phyloP scores from a whole-genome alignment of 176 grass and related monocot species.

The Rhynchospora pubera region DNA sequence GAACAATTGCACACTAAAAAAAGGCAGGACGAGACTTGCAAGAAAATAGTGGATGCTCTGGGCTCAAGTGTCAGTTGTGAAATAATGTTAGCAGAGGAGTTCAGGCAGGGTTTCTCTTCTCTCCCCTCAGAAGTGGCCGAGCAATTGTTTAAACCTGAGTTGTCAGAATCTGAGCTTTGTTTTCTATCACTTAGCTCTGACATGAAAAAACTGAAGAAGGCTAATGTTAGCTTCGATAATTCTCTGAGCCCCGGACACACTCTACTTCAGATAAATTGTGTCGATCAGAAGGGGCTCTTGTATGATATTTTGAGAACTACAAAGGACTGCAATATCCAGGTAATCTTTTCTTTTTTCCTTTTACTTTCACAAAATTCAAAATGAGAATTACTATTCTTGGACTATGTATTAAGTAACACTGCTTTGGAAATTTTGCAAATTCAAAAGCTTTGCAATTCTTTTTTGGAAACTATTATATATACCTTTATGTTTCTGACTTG shows the following conservation, averaged over 20 bases:
- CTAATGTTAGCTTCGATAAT: conserved; percentile 60
- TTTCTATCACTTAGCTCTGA: conserved; percentile 40
- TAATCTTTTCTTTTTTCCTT: neutral
- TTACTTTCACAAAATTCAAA: too few relatives aligned
- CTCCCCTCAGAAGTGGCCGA: conserved; percentile 47
- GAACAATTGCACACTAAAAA: conserved; percentile 70
- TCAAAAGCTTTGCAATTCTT: neutral
- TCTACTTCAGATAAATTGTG: conserved; percentile 77
- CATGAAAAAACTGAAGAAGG: conserved; percentile 60
- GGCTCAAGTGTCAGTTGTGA: conserved; percentile 59
- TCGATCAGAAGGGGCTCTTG: conserved; percentile 78
- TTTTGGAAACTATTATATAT: neutral
- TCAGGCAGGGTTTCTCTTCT: conserved; percentile 90
- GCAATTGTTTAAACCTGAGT: conserved; percentile 63
- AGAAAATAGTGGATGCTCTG: conserved; percentile 40
- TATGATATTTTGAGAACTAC: conserved; percentile 90
- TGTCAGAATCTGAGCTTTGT: conserved; percentile 53
- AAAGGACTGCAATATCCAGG: conserved; percentile 92
- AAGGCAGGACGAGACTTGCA: conserved; percentile 61
- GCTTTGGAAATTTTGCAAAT: neutral
- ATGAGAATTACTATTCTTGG: neutral
- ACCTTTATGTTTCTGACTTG: neutral
- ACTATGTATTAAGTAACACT: neutral
- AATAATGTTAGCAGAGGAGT: conserved; percentile 56
- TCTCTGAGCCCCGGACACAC: conserved; percentile 58